Base-by-base conservation (phyloP, 768 basidiomycete species). In the Filobasidium wieringae region DNA sequence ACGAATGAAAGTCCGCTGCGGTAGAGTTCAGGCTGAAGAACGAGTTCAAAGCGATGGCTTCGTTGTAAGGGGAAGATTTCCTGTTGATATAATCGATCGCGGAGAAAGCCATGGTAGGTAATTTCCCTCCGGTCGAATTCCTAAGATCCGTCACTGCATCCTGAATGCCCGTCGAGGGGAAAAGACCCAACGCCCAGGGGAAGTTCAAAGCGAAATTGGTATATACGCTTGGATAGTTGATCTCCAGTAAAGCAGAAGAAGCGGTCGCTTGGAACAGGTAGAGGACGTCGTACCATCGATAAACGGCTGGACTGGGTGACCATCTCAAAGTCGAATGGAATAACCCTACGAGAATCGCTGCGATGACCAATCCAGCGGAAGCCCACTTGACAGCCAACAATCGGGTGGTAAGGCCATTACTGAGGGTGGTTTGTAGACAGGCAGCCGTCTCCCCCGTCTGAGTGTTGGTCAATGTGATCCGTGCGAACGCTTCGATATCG, bases 171-270 rank as follows among this genome's bases (percentile, higher is more conserved):
- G 80, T 72, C 56, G 88, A 80, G 57, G 63, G 54, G 62, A 76
- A 72, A 12, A 96, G 75, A 0, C 88, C 88, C 68, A 93, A 73
- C 0, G 87, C 79, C 91, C 90, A 96, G 0, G 84, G 81, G 64
- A 93, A 95, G 67, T 96, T 96, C 68, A 84, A 78, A 2, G 86
- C 78, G 65, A 84, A 96, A 24, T 85, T 80, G 53, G 82, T 80
- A 73, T 90, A 96, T 12, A 85, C 80, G 37, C 81, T 80, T 1
- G 93, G 87, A 68, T 91, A 96, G 72, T 96, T 86, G 68, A 97
- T 80, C 64, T 81, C 81, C 55, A 95, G 79, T 63, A 96, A 36
- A 9, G 84, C 77, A 2, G 87, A 84, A 27, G 81, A 80, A 27
- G 85, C 88, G 52, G 92, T 85, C 67, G 83, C 79, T 74, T 97